phyloP scores from a whole-genome alignment of 2,329 filamentous ascomycete species.

The Colletotrichum tofieldiae region DNA sequence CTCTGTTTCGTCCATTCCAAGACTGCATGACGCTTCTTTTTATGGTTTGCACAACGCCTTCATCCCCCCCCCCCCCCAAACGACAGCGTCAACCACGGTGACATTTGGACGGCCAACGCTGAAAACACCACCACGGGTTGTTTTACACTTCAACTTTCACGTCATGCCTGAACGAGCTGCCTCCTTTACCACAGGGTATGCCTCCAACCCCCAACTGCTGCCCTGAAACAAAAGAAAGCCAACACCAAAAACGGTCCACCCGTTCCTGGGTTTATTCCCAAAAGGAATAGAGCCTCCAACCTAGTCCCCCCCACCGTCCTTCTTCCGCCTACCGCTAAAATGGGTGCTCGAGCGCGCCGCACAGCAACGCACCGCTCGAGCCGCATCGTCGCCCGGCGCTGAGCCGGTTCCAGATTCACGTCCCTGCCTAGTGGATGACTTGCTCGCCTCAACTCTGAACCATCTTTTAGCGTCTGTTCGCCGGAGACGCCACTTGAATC shows the following conservation, averaged over 20 bases:
- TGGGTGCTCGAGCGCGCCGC: constrained; percentile 30
- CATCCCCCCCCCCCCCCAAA: not conserved
- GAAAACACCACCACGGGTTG: not conserved
- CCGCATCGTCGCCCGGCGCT: constrained; percentile 24
- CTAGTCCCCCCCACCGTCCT: not conserved
- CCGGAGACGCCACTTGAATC: constrained; percentile 22
- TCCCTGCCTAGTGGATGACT: constrained; percentile 6
- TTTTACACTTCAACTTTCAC: not conserved
- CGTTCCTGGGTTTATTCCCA: constrained; percentile 24
- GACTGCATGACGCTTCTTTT: not conserved
- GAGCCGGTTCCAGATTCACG: constrained; percentile 11
- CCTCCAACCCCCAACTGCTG: not conserved
- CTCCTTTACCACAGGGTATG: not conserved
- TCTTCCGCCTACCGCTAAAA: not conserved
- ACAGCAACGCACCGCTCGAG: constrained; percentile 37
- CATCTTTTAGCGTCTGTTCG: constrained; percentile 40
- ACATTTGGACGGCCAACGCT: not conserved
- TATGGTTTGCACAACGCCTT: not conserved
- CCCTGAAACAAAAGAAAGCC: constrained; percentile 33
- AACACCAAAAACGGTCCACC: constrained; percentile 30
- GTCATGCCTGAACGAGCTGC: too few relatives aligned
- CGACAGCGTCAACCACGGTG: not conserved
- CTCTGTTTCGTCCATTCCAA: constrained; percentile 16
- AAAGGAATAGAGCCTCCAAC: constrained; percentile 11
- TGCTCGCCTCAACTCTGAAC: constrained; percentile 5